Conservation (phyloP, 352 stramenopile species). For the Pythium chondricola region DNA sequence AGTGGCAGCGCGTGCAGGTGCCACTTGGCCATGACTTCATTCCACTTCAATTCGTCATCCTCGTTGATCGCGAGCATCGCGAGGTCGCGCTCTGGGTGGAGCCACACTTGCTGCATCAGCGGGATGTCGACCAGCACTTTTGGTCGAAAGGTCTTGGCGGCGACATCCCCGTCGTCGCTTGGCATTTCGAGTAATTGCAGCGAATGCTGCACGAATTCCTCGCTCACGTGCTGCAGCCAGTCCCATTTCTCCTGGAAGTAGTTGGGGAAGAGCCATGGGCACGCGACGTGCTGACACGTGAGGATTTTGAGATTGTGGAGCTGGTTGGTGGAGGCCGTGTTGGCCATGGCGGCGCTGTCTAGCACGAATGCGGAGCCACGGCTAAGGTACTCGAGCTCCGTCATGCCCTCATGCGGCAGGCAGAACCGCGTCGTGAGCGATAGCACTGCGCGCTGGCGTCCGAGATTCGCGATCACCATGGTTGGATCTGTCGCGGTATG, state of each 20-base stretch:
- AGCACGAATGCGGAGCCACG: conserved; percentile 66
- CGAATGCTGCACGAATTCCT: conserved; percentile 65
- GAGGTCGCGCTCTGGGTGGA: conserved; percentile 49
- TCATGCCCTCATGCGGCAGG: conserved; percentile 74
- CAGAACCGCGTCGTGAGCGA: conserved; percentile 77
- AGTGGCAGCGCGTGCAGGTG: conserved; percentile 35
- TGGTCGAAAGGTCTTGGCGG: conserved; percentile 9
- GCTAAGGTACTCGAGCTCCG: conserved; percentile 67
- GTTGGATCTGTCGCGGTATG: background rate
- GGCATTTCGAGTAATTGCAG: conserved; percentile 48
- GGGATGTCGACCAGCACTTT: conserved; percentile 51
- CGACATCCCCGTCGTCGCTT: background rate
- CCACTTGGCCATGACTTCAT: conserved; percentile 19
- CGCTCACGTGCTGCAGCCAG: conserved; percentile 79
- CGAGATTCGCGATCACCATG: conserved; percentile 3
- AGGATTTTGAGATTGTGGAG: conserved; percentile 28
- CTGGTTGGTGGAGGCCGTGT: background rate
- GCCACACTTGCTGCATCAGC: conserved; percentile 39
- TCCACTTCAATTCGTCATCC: conserved; percentile 19
- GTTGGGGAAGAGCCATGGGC: conserved; percentile 67
- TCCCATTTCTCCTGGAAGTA: conserved; percentile 78
- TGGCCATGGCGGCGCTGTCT: conserved; percentile 12
- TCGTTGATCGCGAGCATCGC: conserved; percentile 52
- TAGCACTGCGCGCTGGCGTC: conserved; percentile 36
- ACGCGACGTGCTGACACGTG: conserved; percentile 79